These are phyloP conservation scores for Cladosporium sp. DNA, from an alignment of 2,329 filamentous ascomycete genomes.

Conservation along the genomic window DNA sequence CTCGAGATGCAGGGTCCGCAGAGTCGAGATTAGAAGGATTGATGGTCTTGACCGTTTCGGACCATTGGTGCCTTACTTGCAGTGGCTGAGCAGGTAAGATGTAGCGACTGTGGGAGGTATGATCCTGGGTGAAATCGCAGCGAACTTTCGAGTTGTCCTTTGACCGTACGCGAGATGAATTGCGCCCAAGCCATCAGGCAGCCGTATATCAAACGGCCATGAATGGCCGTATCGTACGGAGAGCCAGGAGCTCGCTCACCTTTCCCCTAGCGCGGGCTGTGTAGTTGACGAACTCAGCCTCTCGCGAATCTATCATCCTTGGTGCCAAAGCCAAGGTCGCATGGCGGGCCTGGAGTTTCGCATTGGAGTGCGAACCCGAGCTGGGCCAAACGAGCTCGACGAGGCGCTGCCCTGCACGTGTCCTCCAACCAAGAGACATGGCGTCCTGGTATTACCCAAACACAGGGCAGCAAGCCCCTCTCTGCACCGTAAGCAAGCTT, in stretches of 20 bases:
- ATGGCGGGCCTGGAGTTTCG: constrained; percentile 7
- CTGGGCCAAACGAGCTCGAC: constrained; percentile 1
- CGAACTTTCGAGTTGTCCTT: neutral
- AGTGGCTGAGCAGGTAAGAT: neutral
- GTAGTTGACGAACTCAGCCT: neutral
- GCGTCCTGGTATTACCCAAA: constrained; percentile 9
- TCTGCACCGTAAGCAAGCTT: constrained; percentile 11
- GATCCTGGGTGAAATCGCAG: neutral
- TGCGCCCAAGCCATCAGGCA: constrained; percentile 1
- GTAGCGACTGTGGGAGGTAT: neutral
- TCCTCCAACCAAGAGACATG: constrained; percentile 11
- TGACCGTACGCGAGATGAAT: constrained; percentile 1
- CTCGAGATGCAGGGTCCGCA: neutral
- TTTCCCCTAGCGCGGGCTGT: constrained; percentile 7
- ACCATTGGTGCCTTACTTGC: neutral
- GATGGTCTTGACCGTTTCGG: neutral
- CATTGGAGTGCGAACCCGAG: constrained; percentile 8
- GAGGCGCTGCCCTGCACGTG: neutral
- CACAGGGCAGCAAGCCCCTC: constrained; percentile 8
- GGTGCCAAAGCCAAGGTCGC: constrained; percentile 12
- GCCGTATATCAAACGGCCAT: neutral
- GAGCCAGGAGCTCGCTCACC: neutral
- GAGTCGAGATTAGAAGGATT: constrained; percentile 1
- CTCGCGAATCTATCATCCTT: constrained; percentile 7
- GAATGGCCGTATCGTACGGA: constrained; percentile 3